Base-by-base conservation (phyloP, 2,329 filamentous ascomycete species). In the Rutstroemia sp. region DNA sequence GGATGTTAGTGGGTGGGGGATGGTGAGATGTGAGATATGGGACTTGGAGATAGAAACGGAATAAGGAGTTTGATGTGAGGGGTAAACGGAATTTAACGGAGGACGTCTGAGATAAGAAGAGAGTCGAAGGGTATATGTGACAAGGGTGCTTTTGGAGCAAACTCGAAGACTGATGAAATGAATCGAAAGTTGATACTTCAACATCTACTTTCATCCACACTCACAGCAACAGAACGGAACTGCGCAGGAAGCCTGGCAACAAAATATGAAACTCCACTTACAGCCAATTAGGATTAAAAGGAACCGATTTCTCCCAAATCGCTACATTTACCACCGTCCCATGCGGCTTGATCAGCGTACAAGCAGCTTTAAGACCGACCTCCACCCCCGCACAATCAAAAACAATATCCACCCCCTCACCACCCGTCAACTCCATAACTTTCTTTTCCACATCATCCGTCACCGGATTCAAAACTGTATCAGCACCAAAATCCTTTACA, bases 261-360 rank as follows among this genome's bases (percentile, higher is more conserved):
- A 23, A 23, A 23, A 23, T 23, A 23, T 23, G 23, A 23, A 23
- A 23, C 23, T 23, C n/a, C 17, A 50, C 48, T 50, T 27, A 50
- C 30, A 83, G 61, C 61, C 76, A 73, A 60, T 81, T 82, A 1
- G 78, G 75, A 34, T 78, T 71, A 51, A 84, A 76, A 0, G 74
- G 72, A 4, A 82, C 73, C 6, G 72, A 71, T 53, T 75, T 79
- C 63, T 83, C 81, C 80, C 81, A 86, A 3, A 86, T 79, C 0
- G 83, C 81, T n/a, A 86, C 76, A 58, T 86, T 86, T 2, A 86
- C 75, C 0, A 87, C 73, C 0, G 78, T 80, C 0, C 82, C 83
- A 38, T 78, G 73, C 0, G 75, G 73, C 49, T 75, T 73, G 2
- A 82, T 76, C 0, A 77, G 73, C 19, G 73, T 68, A 42, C 76